Percentiles rank a stretch among this genome's conserved stretches.
Conservation (phyloP, 805 yeast genomes). For the Candida glaebosa region DNA sequence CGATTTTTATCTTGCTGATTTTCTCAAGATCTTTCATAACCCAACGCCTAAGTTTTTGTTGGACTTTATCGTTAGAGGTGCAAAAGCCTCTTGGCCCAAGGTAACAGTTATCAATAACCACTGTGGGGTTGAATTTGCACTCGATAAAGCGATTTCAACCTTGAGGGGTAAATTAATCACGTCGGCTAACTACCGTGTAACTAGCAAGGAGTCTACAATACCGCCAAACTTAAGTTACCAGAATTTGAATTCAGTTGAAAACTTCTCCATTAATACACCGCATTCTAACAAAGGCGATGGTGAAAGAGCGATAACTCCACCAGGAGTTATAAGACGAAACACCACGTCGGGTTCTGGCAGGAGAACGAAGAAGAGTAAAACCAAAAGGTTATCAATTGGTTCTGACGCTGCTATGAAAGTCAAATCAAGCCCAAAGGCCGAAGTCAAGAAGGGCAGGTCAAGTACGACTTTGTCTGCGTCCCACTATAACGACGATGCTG, state of each 20-base stretch:
- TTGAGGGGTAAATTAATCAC: slow-evolving; percentile 60
- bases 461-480: slow-evolving; percentile 12
- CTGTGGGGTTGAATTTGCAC: slow-evolving; percentile 82
- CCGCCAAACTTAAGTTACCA: slow-evolving; percentile 3
- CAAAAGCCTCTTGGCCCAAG: slow-evolving; percentile 92
- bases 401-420: neutral
- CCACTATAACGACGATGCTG: slow-evolving; percentile 8
- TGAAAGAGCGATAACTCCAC: slow-evolving; percentile 9
- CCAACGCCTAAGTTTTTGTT: slow-evolving; percentile 77
- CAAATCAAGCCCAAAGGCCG: neutral
- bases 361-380: neutral
- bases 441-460: slow-evolving; percentile 6
- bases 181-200: slow-evolving; percentile 14
- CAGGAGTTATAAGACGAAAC: slow-evolving; percentile 25
- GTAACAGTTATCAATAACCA: slow-evolving; percentile 81
- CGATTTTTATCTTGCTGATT: slow-evolving; percentile 55
- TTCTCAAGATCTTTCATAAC: slow-evolving; percentile 64
- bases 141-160: slow-evolving; percentile 73
- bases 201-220: slow-evolving; percentile 1
- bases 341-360: slow-evolving; percentile 11
- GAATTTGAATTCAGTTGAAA: neutral
- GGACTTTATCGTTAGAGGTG: slow-evolving; percentile 75
- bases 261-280: slow-evolving; percentile 12
- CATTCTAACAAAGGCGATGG: slow-evolving; percentile 10
- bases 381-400: slow-evolving; percentile 1